Conservation (phyloP, 2,329 filamentous ascomycete genomes). For the Paramyrothecium roridum region DNA sequence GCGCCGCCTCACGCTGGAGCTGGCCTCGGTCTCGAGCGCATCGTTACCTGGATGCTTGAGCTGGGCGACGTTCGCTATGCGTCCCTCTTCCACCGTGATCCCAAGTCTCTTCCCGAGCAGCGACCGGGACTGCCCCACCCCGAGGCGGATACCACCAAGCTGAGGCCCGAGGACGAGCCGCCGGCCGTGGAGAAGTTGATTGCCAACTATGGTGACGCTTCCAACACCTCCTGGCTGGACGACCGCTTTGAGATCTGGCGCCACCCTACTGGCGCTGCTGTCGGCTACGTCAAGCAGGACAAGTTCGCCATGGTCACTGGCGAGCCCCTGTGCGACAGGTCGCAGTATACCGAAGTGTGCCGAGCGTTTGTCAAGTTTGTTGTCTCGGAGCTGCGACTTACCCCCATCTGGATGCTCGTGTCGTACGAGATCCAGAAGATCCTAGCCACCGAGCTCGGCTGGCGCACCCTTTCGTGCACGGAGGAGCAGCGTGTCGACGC, state of each 20-base stretch:
- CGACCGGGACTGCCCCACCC: slow-evolving; percentile 72
- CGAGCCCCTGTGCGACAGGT: slow-evolving; percentile 78
- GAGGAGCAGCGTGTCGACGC: slow-evolving; percentile 86
- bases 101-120: slow-evolving; percentile 75
- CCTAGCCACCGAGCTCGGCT: slow-evolving; percentile 75
- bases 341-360: slow-evolving; percentile 73
- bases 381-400: slow-evolving; percentile 64
- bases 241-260: slow-evolving; percentile 87
- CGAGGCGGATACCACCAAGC: slow-evolving; percentile 71
- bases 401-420: slow-evolving; percentile 88
- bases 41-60: slow-evolving; percentile 81
- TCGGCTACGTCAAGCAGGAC: slow-evolving; percentile 75
- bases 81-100: slow-evolving; percentile 83
- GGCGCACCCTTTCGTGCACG: slow-evolving; percentile 84
- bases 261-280: slow-evolving; percentile 77
- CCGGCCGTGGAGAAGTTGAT: slow-evolving; percentile 84
- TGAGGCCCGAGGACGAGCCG: slow-evolving; percentile 47
- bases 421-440: slow-evolving; percentile 75
- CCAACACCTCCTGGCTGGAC: slow-evolving; percentile 91
- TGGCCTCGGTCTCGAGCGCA: slow-evolving; percentile 84
- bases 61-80: slow-evolving; percentile 88
- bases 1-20: slow-evolving; percentile 87
- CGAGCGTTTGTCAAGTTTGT: slow-evolving; percentile 72
- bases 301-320: slow-evolving; percentile 83
- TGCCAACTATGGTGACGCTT: slow-evolving; percentile 92